Evolutionary conservation across 2,329 filamentous ascomycete genomes (phyloP).

Genomic region (Leptodontidium sp.): DNA sequence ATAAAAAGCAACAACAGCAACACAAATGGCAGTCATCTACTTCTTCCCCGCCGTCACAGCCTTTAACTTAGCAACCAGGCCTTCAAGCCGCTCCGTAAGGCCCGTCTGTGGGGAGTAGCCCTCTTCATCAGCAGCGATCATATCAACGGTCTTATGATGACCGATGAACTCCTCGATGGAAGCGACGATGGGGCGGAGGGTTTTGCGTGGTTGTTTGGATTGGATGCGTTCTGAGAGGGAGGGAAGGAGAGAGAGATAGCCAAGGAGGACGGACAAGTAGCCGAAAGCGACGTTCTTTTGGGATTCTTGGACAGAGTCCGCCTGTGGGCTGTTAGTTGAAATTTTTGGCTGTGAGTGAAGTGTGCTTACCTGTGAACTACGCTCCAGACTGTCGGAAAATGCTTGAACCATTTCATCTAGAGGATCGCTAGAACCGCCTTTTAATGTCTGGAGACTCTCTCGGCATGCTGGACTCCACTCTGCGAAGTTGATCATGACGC

Average conservation of each 20-base stretch:
- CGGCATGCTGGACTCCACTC: slow-evolving; percentile 76
- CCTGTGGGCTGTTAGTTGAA: slow-evolving; percentile 52
- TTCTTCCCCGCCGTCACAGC: slow-evolving; percentile 15
- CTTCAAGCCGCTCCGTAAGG: slow-evolving; percentile 50
- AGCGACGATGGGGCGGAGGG: slow-evolving; percentile 58
- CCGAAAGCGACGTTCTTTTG: slow-evolving; percentile 85
- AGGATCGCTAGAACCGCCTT: slow-evolving; percentile 51
- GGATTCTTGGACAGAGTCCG: slow-evolving; percentile 76
- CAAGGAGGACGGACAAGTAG: slow-evolving; percentile 84
- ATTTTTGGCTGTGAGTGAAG: neutral
- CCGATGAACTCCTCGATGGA: slow-evolving; percentile 69
- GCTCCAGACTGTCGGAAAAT: slow-evolving; percentile 73
- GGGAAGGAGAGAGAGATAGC: slow-evolving; percentile 74
- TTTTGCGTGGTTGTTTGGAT: slow-evolving; percentile 53
- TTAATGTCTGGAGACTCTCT: slow-evolving; percentile 53
- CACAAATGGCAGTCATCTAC: neutral
- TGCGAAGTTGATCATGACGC: slow-evolving; percentile 86
- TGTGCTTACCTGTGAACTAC: slow-evolving; percentile 70
- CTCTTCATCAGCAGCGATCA: slow-evolving; percentile 52
- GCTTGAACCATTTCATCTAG: slow-evolving; percentile 68
- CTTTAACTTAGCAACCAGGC: slow-evolving; percentile 37
- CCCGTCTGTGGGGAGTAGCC: slow-evolving; percentile 54
- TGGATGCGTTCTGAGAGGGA: slow-evolving; percentile 54
- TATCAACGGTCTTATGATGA: slow-evolving; percentile 66
- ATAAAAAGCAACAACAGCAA: neutral